phyloP scores from a whole-genome alignment of 306 rosid genomes.

The Malus sieversii region DNA sequence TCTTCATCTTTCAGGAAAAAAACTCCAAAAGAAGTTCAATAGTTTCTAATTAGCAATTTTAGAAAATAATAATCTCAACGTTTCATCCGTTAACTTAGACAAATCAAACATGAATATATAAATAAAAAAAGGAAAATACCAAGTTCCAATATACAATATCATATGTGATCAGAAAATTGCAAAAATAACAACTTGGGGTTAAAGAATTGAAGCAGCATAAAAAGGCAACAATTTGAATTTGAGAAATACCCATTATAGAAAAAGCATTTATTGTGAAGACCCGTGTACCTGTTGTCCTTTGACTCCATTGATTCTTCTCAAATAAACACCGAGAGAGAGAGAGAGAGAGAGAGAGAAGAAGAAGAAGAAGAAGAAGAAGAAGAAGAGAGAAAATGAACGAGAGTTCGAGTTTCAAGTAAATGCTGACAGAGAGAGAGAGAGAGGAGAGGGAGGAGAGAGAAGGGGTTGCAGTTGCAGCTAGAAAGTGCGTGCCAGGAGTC shows the following conservation, averaged over 20 bases:
- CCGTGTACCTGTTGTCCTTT: constrained; percentile 28
- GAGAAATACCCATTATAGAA: background rate
- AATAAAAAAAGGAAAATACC: background rate
- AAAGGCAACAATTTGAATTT: background rate
- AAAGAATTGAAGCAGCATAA: background rate
- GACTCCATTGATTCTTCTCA: constrained; percentile 11
- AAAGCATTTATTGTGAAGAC: constrained; percentile 11
- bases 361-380: background rate
- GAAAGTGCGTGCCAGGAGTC: constrained; percentile 19
- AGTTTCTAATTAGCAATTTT: too few relatives aligned
- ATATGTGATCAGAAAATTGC: background rate
- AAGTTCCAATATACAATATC: background rate
- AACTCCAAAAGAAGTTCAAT: background rate
- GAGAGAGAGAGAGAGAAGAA: background rate
- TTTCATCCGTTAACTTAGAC: background rate
- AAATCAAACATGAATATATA: background rate
- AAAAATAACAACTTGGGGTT: background rate
- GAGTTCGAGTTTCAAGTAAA: background rate
- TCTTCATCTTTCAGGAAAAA: background rate
- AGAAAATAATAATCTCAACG: too few relatives aligned
- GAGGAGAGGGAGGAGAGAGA: constrained; percentile 12
- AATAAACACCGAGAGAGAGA: background rate
- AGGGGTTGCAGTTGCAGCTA: background rate
- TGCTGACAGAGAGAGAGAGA: background rate
- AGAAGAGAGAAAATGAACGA: background rate